Evolutionary conservation across 177 flowering plant species (phyloP).

Genomic region (Vitis hybrid): DNA sequence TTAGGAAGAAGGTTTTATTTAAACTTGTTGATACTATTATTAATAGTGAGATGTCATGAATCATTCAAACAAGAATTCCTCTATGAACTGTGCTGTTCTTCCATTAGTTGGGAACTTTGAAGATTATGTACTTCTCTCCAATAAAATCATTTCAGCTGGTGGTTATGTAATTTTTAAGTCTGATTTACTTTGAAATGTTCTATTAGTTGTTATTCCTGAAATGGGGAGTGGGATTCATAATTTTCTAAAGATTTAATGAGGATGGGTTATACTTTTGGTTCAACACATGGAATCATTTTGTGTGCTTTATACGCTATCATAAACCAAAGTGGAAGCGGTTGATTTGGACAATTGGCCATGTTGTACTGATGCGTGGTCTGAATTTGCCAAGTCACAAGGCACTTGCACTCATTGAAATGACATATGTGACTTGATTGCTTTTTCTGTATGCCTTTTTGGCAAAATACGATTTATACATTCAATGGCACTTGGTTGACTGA

Average conservation of each 20-base stretch:
- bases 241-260: not conserved
- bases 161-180: not conserved
- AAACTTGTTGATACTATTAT: constrained; percentile 4
- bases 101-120: not conserved
- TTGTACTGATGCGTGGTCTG: constrained; percentile 26
- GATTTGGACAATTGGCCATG: constrained; percentile 21
- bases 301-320: constrained; percentile 10
- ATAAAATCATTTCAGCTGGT: not conserved
- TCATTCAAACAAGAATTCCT: constrained; percentile 1
- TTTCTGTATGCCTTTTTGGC: constrained; percentile 7
- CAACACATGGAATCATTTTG: constrained; percentile 8
- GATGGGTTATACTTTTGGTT: not conserved
- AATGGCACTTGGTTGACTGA: constrained; percentile 29
- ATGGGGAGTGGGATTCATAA: not conserved
- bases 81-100: not conserved
- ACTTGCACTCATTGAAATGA: constrained; percentile 24
- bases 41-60: not conserved
- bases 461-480: constrained; percentile 22
- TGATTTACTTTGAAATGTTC: no score
- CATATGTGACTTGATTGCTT: constrained; percentile 16
- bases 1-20: not conserved
- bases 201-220: no score
- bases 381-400: constrained; percentile 33
- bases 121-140: not conserved
- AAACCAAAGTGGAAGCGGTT: constrained; percentile 19